Percentiles rank a stretch among this genome's conserved stretches.
phyloP scores from a whole-genome alignment of 2,329 filamentous ascomycete genomes.

The Helotiales sp. region DNA sequence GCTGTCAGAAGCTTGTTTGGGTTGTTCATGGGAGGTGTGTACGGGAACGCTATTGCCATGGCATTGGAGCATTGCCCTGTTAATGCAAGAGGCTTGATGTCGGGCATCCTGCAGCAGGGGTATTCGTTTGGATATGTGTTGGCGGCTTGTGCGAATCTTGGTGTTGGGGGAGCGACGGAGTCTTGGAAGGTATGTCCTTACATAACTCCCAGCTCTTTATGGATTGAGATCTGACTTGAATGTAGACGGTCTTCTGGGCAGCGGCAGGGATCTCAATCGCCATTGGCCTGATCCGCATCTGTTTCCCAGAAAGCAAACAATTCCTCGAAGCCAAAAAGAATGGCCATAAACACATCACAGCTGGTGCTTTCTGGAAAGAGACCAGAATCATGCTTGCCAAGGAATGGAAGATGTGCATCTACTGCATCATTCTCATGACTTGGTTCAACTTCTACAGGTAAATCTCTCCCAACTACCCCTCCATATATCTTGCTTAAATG shows the following conservation, averaged over 20 bases:
- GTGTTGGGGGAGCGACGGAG: conserved; percentile 62
- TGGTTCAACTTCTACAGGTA: conserved; percentile 60
- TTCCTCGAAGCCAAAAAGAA: conserved; percentile 69
- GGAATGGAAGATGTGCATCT: conserved; percentile 77
- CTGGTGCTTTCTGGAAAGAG: conserved; percentile 65
- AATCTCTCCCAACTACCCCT: background rate
- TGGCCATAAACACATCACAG: conserved; percentile 50
- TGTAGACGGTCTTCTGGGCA: conserved; percentile 22
- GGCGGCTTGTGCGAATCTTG: conserved; percentile 60
- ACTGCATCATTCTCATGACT: conserved; percentile 75
- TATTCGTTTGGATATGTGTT: conserved; percentile 31
- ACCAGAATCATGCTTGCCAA: conserved; percentile 64
- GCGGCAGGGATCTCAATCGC: conserved; percentile 66
- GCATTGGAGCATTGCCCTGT: conserved; percentile 60
- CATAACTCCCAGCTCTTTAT: conserved; percentile 38
- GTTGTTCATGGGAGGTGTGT: conserved; percentile 74
- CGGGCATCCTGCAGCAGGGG: conserved; percentile 30
- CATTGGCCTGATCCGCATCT: conserved; percentile 65
- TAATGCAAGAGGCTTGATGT: conserved; percentile 30
- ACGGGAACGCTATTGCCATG: conserved; percentile 74
- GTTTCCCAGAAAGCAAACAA: conserved; percentile 73
- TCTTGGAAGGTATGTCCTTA: conserved; percentile 80
- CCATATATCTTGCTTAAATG: background rate
- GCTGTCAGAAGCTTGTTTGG: conserved; percentile 74
- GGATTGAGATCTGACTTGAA: background rate